Evolutionary conservation across 345 rosid species (phyloP), one percentile per base, ranked within the genome.

Genomic region (Ceriops decandra): DNA sequence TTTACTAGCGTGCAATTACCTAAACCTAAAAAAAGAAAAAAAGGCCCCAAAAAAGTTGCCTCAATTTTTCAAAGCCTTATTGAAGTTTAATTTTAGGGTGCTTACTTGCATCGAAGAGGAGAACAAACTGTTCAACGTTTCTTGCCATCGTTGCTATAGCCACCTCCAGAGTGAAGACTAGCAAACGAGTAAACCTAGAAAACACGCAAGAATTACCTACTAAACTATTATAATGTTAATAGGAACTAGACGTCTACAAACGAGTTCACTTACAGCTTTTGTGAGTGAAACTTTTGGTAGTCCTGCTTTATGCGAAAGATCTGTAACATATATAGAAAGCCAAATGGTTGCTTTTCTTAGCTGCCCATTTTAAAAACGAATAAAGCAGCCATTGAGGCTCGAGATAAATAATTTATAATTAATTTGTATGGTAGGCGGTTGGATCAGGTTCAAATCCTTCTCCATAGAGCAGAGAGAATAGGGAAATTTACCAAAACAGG

Each of bases 61-160:
- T 61, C 58, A 21, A 42, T 59, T 71, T 74, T 74, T 62, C 27
- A 36, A 72, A 64, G 13, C 8, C 35, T 46, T 63, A 19, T 47
- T 42, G 49, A 42, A 42, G 17, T 42, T 42, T 11, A 42, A 42
- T 20, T 56, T 21, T 10, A 26, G 13, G 59, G 2, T 2, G 75
- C 99, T 86, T 78, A 93, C 99, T 88, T 63, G 93, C 98, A 61
- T 95, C 98, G 63, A 95, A 86, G 74, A 95, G 97, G 69, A 95
- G 75, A 52, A 90, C 96, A 66, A 95, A 72, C 54, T 88, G 97
- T 58, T 87, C 88, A n/a, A 74, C 79, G 82, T 81, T 88, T 83
- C 72, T 95, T 21, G 92, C 69, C 99, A 91, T 90, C 70, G 89
- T 87, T 30, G 85, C 83, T 33, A 87, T 80, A 52, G 98, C 98